These are phyloP conservation scores for Chlorella vulgaris DNA, from an alignment of 139 green algal species.

Conservation along the genomic window DNA sequence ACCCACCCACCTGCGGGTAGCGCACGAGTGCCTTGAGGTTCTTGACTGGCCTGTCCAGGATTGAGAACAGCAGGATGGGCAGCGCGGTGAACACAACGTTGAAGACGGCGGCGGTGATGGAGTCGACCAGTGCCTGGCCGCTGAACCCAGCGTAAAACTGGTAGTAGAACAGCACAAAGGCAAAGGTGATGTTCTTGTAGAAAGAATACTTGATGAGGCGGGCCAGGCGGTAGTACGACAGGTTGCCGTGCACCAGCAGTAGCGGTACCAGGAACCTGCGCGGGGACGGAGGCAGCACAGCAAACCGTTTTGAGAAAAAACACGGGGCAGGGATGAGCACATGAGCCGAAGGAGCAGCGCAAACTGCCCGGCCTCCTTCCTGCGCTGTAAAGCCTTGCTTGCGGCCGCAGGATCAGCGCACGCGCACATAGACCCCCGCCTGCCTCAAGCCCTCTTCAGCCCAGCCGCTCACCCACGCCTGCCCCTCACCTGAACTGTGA, in stretches of 20 bases:
- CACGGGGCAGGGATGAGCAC: not conserved
- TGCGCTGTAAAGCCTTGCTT: too few species aligned
- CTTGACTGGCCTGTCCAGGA: conserved; percentile 74
- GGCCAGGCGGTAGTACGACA: conserved; percentile 84
- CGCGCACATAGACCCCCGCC: too few species aligned
- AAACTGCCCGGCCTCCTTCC: too few species aligned
- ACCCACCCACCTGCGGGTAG: conserved; percentile 52
- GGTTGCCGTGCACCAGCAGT: conserved; percentile 92
- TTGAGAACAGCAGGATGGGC: conserved; percentile 81
- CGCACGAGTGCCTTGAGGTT: conserved; percentile 50
- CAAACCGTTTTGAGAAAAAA: not conserved
- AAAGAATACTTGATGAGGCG: conserved; percentile 96
- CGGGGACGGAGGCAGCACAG: not conserved
- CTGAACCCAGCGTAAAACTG: conserved; percentile 47
- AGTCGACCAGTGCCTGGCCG: conserved; percentile 61
- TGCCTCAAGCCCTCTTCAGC: too few species aligned
- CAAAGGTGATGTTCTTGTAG: conserved; percentile 98
- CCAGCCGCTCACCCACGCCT: too few species aligned
- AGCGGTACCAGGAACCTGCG: conserved; percentile 89
- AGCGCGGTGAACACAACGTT: conserved; percentile 81
- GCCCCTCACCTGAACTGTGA: conserved; percentile 80
- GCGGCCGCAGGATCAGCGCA: too few species aligned
- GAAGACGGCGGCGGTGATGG: conserved; percentile 61
- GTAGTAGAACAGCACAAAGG: conserved; percentile 85
- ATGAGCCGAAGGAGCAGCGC: not conserved